Evolutionary conservation across 352 stramenopile species (phyloP), one percentile per base, ranked within the genome.

Genomic region (Globisporangium carolinianum): DNA sequence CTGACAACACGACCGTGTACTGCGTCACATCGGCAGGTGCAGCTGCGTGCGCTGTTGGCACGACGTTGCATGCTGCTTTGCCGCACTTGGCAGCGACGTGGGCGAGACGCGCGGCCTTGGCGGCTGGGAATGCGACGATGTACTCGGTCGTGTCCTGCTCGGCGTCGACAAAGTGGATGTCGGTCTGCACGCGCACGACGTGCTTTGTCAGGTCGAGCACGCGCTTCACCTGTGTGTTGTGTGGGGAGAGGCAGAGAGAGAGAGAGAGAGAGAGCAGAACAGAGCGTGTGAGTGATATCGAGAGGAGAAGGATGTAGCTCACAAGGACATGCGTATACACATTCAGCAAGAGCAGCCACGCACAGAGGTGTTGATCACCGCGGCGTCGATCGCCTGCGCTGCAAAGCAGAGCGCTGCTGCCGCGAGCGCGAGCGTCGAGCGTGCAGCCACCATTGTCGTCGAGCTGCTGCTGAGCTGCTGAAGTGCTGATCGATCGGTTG

Each of bases 121-220:
- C 58, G 42, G 78, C 72, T 14, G 83, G 72, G 53, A 95, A 75
- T 6, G 69, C 75, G 51, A 92, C 72, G 43, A 72, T 58, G 67
- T 93, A 95, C 69, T 86, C 61, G 3, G 45, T 65, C 50, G 84
- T 76, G 48, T 72, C 57, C 37, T 69, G 70, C 51, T 80, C 70
- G n/a, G 66, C 66, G 48, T 95, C 78, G 17, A 70, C 68, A 57
- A 95, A 91, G 56, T 79, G 63, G 48, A 92, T 82, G 65, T 95
- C 85, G 3, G 69, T 77, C 52, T 84, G 65, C 54, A 87, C 72
- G 47, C 79, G 79, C 68, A 92, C 85, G 48, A 95, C 79, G 68
- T 93, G 85, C 63, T 81, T 79, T 36, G 81, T 95, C 53, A 95
- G 60, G 61, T 95, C 83, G 36, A 92, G 63, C 47, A 73, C 75